Evolutionary conservation across 2,329 filamentous ascomycete species (phyloP).

Genomic region (Arthrobotrys iridis): DNA sequence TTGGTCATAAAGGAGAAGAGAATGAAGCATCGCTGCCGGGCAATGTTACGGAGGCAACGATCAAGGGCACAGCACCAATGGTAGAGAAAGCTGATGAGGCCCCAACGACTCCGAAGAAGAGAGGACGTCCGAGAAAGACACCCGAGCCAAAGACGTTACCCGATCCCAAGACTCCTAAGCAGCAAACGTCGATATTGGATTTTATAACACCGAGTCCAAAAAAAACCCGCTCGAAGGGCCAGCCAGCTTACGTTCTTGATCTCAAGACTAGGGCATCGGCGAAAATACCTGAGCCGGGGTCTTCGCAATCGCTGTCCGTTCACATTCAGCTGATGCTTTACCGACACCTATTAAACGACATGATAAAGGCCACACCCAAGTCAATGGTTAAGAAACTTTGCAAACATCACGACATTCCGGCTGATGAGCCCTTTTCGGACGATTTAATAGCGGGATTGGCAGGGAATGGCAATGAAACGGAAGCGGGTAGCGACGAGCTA

Average conservation of each 20-base stretch:
- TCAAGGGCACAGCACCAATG: constrained; percentile 7
- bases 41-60: constrained; percentile 34
- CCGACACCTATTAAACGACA: constrained; percentile 79
- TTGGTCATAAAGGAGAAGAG: constrained; percentile 8
- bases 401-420: constrained; percentile 75
- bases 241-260: constrained; percentile 79
- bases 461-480: constrained; percentile 8
- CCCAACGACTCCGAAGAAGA: constrained; percentile 41
- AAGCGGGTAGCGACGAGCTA: constrained; percentile 60
- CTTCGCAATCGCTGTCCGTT: constrained; percentile 74
- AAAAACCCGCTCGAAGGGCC: constrained; percentile 40
- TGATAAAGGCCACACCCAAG: constrained; percentile 74
- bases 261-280: constrained; percentile 81
- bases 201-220: constrained; percentile 48
- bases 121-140: constrained; percentile 42
- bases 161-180: constrained; percentile 18
- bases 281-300: constrained; percentile 68
- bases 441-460: constrained; percentile 66
- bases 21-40: constrained; percentile 9
- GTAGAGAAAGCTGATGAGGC: neutral
- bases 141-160: constrained; percentile 1
- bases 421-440: constrained; percentile 76
- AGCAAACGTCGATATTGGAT: constrained; percentile 49
- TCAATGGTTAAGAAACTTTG: constrained; percentile 74
- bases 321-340: constrained; percentile 91